Base-by-base conservation (phyloP, 768 basidiomycete species). In the Hygrocybe punicea region DNA sequence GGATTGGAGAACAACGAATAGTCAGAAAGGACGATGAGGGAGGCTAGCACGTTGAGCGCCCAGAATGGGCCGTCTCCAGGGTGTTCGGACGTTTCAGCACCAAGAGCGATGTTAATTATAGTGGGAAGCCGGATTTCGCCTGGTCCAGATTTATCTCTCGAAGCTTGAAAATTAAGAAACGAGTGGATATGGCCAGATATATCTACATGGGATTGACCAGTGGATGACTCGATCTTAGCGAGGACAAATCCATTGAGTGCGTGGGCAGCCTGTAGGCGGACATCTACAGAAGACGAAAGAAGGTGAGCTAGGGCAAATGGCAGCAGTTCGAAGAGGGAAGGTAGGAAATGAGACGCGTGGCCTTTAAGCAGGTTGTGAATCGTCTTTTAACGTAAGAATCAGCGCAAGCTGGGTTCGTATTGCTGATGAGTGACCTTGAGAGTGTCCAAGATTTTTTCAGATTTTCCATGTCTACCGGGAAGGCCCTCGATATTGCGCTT, bases 191-290 rank as follows among this genome's bases (percentile, higher is more conserved):
- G 52, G 29, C 64, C 25, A 11, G 72, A 69, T 9, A 73, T 57
- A 14, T 55, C 24, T 35, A 66, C 51, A 57, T 71, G 67, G 51
- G 65, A 60, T 19, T 56, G 51, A 34, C 55, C 49, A 48, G 57
- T 61, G 24, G 8, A 35, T 44, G 23, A 45, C 19, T 55, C 34
- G 24, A 73, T 61, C 58, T 75, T 78, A 2, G 74, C 83, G 4
- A 76, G 61, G 10, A 79, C 81, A 51, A 85, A 78, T 2, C 83
- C 80, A 37, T 79, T 77, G 1, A 88, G 72, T 2, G 84, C 83
- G 61, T 81, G 75, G 7, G 80, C 81, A 2, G 87, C 84, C 55
- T 81, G 76, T 0, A 78, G 60, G 39, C 86, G 81, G 39, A 69
- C 53, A 8, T 67, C 65, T 6, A 59, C 37, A 21, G 71, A 66